phyloP scores from a whole-genome alignment of 2,329 filamentous ascomycete genomes.

The Sordariomycetes sp. region DNA sequence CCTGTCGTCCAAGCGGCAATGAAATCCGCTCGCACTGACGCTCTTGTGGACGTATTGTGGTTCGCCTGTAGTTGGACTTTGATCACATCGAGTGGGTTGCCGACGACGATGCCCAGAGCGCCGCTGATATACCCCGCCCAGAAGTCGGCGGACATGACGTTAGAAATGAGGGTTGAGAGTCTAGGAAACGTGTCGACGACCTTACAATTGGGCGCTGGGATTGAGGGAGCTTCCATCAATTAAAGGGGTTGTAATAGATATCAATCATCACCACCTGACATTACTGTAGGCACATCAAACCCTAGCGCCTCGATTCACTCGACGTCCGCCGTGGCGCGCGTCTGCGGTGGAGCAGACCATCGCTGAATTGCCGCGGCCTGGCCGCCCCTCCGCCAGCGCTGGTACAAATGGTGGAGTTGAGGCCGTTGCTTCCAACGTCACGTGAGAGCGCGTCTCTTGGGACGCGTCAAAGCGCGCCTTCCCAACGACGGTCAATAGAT shows the following conservation, averaged over 20 bases:
- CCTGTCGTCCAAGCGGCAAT: constrained; percentile 41
- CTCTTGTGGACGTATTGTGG: constrained; percentile 12
- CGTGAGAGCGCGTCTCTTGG: constrained; percentile 5
- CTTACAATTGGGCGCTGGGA: no score
- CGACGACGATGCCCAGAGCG: constrained; percentile 75
- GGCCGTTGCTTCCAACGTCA: not conserved
- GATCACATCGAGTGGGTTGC: constrained; percentile 71
- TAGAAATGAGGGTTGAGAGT: not conserved
- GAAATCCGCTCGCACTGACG: constrained; percentile 6
- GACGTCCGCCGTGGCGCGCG: no score
- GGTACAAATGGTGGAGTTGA: no score
- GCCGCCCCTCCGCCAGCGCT: no score
- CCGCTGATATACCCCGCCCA: constrained; percentile 90
- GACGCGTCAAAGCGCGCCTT: constrained; percentile 1
- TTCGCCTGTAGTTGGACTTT: constrained; percentile 61
- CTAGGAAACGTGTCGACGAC: no score
- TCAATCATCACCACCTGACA: no score
- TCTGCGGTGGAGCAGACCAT: no score
- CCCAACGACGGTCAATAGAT: not conserved
- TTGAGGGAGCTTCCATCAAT: no score
- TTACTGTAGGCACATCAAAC: no score
- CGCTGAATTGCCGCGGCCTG: no score
- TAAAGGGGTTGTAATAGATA: no score
- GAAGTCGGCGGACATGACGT: constrained; percentile 74
- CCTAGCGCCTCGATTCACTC: no score